Conservation (phyloP, 352 stramenopile species). For the Pythium periplocum region DNA sequence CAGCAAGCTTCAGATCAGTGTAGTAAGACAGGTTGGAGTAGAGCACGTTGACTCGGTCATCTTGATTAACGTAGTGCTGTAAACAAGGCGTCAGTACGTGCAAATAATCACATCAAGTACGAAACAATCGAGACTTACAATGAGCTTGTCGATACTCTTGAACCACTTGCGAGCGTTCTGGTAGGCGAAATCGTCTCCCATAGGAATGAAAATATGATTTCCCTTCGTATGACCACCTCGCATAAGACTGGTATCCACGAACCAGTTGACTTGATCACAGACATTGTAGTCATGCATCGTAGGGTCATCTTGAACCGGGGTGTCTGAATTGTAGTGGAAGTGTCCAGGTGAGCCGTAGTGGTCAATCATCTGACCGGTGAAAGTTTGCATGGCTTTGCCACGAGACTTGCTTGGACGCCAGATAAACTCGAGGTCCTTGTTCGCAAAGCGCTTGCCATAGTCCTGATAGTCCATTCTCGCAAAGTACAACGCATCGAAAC, state of each 20-base stretch:
- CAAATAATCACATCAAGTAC: no score
- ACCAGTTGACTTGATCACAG: slow-evolving; percentile 76
- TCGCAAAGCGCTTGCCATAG: slow-evolving; percentile 81
- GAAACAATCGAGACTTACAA: slow-evolving; percentile 20
- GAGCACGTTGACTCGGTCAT: slow-evolving; percentile 90
- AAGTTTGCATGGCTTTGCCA: slow-evolving; percentile 76
- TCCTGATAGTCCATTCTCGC: slow-evolving; percentile 98
- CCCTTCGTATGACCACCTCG: slow-evolving; percentile 71
- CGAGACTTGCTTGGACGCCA: slow-evolving; percentile 90
- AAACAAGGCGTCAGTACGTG: no score
- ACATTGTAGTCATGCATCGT: slow-evolving; percentile 88
- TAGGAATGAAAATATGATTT: slow-evolving; percentile 86
- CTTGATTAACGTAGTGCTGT: slow-evolving; percentile 88
- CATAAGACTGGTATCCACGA: slow-evolving; percentile 68
- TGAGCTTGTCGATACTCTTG: slow-evolving; percentile 96
- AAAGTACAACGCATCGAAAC: slow-evolving; percentile 97
- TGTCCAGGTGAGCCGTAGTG: slow-evolving; percentile 69
- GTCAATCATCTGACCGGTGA: slow-evolving; percentile 86
- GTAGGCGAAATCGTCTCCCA: slow-evolving; percentile 95
- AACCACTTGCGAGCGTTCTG: slow-evolving; percentile 87
- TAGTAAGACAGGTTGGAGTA: slow-evolving; percentile 97
- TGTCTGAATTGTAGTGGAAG: slow-evolving; percentile 70
- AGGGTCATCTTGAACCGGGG: slow-evolving; percentile 84
- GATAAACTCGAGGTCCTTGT: slow-evolving; percentile 92
- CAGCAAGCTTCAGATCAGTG: slow-evolving; percentile 89